These are phyloP conservation scores for Hippophae tibetana DNA, from an alignment of 306 rosid genomes.

Conservation along the genomic window DNA sequence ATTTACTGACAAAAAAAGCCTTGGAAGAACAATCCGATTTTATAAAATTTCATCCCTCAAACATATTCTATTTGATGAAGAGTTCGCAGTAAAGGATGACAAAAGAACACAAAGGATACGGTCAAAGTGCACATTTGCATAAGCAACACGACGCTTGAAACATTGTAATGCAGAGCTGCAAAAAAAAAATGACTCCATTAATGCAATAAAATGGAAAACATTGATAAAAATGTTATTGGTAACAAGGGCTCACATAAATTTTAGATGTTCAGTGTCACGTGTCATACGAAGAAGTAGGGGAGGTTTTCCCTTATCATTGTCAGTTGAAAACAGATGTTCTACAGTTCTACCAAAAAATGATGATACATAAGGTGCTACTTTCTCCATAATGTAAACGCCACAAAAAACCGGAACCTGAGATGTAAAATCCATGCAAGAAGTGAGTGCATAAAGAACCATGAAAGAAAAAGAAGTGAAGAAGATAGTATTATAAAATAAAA, in stretches of 20 bases:
- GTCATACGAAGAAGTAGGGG: slow-evolving; percentile 89
- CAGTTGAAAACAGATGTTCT: slow-evolving; percentile 63
- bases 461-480: slow-evolving; percentile 6
- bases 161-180: slow-evolving; percentile 79
- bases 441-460: slow-evolving; percentile 7
- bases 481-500: background rate
- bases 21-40: background rate
- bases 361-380: slow-evolving; percentile 40
- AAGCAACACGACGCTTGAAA: slow-evolving; percentile 69
- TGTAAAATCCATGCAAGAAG: slow-evolving; percentile 12
- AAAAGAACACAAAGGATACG: slow-evolving; percentile 47
- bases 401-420: slow-evolving; percentile 68
- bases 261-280: slow-evolving; percentile 51
- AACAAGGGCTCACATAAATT: slow-evolving; percentile 49
- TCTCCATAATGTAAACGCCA: slow-evolving; percentile 62
- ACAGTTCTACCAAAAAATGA: slow-evolving; percentile 67
- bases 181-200: slow-evolving; percentile 14
- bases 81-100: background rate
- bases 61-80: background rate
- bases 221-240: background rate
- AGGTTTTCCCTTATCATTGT: slow-evolving; percentile 45
- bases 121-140: slow-evolving; percentile 63
- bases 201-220: background rate
- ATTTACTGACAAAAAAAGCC: background rate
- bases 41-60: background rate